These are phyloP conservation scores for Glutinoglossum americanum DNA, from an alignment of 495 filamentous ascomycete species.

Conservation along the genomic window DNA sequence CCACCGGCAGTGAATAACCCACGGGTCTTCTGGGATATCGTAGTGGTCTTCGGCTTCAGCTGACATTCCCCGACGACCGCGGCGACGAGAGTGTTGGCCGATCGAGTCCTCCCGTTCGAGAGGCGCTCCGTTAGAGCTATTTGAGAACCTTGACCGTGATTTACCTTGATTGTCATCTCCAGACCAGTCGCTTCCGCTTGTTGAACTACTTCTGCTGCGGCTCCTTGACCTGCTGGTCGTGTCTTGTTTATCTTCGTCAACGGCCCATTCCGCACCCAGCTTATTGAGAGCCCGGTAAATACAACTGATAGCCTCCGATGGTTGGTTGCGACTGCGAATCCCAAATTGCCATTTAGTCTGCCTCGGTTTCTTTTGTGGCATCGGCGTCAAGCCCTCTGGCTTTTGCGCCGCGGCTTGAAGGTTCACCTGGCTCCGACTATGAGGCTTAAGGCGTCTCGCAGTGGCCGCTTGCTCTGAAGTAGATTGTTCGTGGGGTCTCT, in stretches of 20 bases:
- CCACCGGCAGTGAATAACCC: constrained; percentile 85
- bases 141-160: not conserved
- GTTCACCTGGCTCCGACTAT: constrained; percentile 38
- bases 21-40: constrained; percentile 75
- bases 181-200: not conserved
- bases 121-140: not conserved
- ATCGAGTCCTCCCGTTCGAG: not conserved
- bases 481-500: constrained; percentile 20
- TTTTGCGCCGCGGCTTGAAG: constrained; percentile 38
- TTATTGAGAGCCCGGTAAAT: constrained; percentile 77
- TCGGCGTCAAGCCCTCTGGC: constrained; percentile 16
- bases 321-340: constrained; percentile 80
- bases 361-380: constrained; percentile 35
- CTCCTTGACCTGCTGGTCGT: not conserved
- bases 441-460: constrained; percentile 55
- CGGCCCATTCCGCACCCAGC: constrained; percentile 65
- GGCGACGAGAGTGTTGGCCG: constrained; percentile 1
- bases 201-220: not conserved
- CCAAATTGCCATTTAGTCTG: constrained; percentile 92
- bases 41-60: constrained; percentile 29
- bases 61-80: constrained; percentile 9
- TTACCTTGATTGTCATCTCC: not conserved
- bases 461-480: constrained; percentile 57
- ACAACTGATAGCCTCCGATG: constrained; percentile 79
- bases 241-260: constrained; percentile 11